A percentile compares a stretch with the other conserved stretches of the same genome.
phyloP scores from a whole-genome alignment of 495 filamentous ascomycete species.

The Xylaria bambusicola region DNA sequence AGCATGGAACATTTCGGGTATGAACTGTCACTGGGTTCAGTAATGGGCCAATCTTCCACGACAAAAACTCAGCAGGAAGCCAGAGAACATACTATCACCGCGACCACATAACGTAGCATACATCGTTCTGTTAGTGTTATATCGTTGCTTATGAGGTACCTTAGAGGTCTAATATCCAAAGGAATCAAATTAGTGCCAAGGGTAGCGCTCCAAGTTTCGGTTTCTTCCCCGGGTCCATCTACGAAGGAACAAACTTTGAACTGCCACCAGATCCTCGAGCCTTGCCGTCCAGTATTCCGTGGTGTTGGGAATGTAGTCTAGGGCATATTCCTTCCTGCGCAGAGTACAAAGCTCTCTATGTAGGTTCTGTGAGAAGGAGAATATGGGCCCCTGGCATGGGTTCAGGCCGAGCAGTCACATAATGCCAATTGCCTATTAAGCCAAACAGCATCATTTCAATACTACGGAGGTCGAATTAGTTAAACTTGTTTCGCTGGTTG shows the following conservation, averaged over 20 bases:
- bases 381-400: neutral
- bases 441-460: constrained; percentile 2
- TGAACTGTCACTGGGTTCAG: neutral
- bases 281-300: neutral
- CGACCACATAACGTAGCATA: neutral
- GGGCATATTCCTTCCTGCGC: neutral
- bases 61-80: too few relatives aligned
- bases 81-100: neutral
- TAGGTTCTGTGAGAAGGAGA: neutral
- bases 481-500: neutral
- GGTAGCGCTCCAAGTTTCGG: neutral
- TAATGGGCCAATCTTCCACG: neutral
- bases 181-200: neutral
- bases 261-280: neutral
- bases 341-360: neutral
- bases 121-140: neutral
- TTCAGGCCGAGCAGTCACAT: neutral
- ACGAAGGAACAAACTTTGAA: neutral
- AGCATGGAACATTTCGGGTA: neutral
- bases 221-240: neutral
- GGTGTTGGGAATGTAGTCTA: neutral
- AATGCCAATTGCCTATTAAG: neutral
- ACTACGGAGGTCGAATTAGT: neutral
- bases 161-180: neutral
- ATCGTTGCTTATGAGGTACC: neutral